These are phyloP conservation scores for Jackrogersella multiformis DNA, from an alignment of 495 filamentous ascomycete species.

Conservation along the genomic window DNA sequence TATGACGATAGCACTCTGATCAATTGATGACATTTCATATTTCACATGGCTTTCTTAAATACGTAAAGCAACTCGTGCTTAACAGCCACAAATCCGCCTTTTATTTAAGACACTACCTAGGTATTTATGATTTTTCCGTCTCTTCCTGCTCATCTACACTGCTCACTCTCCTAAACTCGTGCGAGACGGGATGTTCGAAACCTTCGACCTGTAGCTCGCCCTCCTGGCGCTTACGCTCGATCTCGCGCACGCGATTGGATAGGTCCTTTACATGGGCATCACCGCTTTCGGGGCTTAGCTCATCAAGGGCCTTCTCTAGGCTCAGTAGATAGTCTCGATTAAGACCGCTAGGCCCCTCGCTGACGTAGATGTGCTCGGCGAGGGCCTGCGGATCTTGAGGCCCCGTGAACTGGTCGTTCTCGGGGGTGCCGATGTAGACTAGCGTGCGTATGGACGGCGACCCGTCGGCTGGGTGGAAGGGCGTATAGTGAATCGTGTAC, in stretches of 20 bases:
- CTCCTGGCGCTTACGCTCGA: slow-evolving; percentile 53
- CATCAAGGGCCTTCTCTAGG: slow-evolving; percentile 79
- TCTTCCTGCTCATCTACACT: slow-evolving; percentile 70
- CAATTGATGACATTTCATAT: slow-evolving; percentile 19
- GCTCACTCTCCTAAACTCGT: slow-evolving; percentile 56
- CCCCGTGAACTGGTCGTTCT: slow-evolving; percentile 92
- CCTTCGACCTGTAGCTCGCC: slow-evolving; percentile 32
- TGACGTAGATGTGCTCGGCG: slow-evolving; percentile 82
- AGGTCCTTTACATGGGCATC: slow-evolving; percentile 83
- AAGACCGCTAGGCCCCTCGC: slow-evolving; percentile 84
- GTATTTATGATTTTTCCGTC: slow-evolving; percentile 58
- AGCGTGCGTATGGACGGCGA: slow-evolving; percentile 61
- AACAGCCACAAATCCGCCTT: not conserved
- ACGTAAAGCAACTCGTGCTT: not conserved
- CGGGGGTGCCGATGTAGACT: slow-evolving; percentile 94
- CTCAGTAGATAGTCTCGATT: slow-evolving; percentile 91
- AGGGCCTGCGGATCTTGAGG: slow-evolving; percentile 81
- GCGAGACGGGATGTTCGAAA: slow-evolving; percentile 36
- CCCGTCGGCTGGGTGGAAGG: slow-evolving; percentile 71
- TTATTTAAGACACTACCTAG: not conserved
- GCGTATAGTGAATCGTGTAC: slow-evolving; percentile 88
- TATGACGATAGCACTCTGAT: slow-evolving; percentile 2
- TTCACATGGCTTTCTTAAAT: not conserved
- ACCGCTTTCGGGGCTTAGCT: slow-evolving; percentile 77
- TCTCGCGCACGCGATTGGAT: slow-evolving; percentile 62